Evolutionary conservation across 2,329 filamentous ascomycete species (phyloP).

Genomic region (Capronia epimyces): DNA sequence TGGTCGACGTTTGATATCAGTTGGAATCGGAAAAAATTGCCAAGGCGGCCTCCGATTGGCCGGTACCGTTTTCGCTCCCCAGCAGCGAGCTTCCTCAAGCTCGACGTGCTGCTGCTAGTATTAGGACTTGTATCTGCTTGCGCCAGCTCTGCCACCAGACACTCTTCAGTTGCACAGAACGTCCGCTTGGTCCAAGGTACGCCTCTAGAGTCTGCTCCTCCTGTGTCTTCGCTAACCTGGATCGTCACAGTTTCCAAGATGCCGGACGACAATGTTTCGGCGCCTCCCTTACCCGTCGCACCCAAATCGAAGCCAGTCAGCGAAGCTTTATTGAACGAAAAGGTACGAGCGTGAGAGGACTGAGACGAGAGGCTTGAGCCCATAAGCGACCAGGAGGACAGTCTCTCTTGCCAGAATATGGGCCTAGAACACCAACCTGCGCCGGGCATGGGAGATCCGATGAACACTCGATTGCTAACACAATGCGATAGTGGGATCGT

Average conservation of each 20-base stretch:
- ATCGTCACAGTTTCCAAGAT: constrained; percentile 38
- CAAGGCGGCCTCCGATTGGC: constrained; percentile 13
- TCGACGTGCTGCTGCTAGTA: background rate
- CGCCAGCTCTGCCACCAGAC: background rate
- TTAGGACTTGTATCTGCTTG: background rate
- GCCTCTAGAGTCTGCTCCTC: background rate
- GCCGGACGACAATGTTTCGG: constrained; percentile 53
- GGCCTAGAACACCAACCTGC: too few relatives aligned
- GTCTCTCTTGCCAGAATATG: background rate
- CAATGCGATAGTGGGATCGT: constrained; percentile 97
- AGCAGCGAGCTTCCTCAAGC: constrained; percentile 1
- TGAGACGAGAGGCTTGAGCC: background rate
- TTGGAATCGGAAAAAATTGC: constrained; percentile 1
- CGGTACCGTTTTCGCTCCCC: constrained; percentile 1
- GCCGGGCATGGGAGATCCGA: constrained; percentile 1
- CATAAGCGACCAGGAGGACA: background rate
- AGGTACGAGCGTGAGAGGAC: constrained; percentile 57
- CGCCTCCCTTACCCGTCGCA: constrained; percentile 55
- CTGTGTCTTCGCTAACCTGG: background rate
- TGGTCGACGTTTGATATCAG: background rate
- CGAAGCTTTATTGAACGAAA: constrained; percentile 97
- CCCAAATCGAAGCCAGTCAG: constrained; percentile 77
- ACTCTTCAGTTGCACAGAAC: background rate
- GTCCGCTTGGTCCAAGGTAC: constrained; percentile 7
- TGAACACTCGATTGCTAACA: constrained; percentile 17